Evolutionary conservation across 2,329 filamentous ascomycete species (phyloP), one percentile per base, ranked within the genome.

Genomic region (Albophoma yamanashiensis): DNA sequence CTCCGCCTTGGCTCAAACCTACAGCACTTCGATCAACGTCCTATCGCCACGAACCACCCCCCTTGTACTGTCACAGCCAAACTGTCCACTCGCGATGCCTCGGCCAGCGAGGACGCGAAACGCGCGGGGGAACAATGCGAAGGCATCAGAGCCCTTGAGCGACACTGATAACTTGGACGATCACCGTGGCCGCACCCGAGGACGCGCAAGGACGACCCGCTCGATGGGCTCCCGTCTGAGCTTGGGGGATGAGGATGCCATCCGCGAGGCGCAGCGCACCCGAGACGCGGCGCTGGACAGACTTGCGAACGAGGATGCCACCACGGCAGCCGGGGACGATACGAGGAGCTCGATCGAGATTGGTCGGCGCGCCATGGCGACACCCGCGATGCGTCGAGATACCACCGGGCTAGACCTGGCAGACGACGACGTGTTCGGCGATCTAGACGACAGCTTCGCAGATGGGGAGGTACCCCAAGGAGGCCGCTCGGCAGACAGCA

Each of bases 351-450:
- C 73, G 8, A 66, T 75, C 20, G 75, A 77, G 62, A 62, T 71
- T 45, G 74, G 76, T 15, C 71, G 76, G 34, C 72, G 71, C 55
- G 71, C 68, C 11, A 66, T 68, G 36, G 67, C 66, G 17, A 75
- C 73, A 20, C 71, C 74, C 15, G 68, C 65, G n/a, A 67, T 68
- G 58, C 69, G 71, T 25, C 69, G 74, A 15, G 76, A 82, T 56
- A 75, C 72, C 3, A 79, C 78, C 1, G 80, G 80, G 6, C 62
- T 82, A 39, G 80, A 82, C 62, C 64, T 79, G 58, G 74, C 73
- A 52, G 79, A 81, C 60, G 75, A 77, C 58, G 75, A 76, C 40
- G 70, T 79, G 34, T 82, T 82, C 67, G 76, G 76, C 15, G 71
- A 76, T 57, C 67, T 80, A 9, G 76, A 75, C 58, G 74, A 74